Conservation (phyloP, 305 asterid genomes). For the Plantago lanceolata region DNA sequence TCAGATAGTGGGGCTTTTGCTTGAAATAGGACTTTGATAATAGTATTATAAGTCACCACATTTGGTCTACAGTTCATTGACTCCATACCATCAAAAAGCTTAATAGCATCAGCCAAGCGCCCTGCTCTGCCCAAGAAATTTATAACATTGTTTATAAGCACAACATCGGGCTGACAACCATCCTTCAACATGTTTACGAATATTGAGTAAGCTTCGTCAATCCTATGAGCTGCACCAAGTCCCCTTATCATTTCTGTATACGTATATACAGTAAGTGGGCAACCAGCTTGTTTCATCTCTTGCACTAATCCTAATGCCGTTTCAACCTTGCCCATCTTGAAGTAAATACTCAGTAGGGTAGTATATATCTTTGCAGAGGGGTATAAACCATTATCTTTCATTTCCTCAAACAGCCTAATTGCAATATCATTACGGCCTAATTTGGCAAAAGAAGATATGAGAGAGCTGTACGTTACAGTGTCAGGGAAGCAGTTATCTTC, state of each 20-base stretch:
- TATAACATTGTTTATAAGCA: slow-evolving; percentile 71
- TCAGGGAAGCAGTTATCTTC: slow-evolving; percentile 80
- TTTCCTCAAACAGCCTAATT: slow-evolving; percentile 78
- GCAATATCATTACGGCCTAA: slow-evolving; percentile 63
- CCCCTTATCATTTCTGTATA: slow-evolving; percentile 77
- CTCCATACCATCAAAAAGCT: slow-evolving; percentile 73
- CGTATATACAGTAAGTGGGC: slow-evolving; percentile 73
- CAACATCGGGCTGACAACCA: slow-evolving; percentile 81
- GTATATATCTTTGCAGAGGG: slow-evolving; percentile 85
- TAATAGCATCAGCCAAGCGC: slow-evolving; percentile 58
- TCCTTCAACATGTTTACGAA: slow-evolving; percentile 58
- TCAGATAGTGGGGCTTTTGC: slow-evolving; percentile 60
- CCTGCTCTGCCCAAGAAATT: slow-evolving; percentile 69
- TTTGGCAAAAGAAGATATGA: slow-evolving; percentile 64
- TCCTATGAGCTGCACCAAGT: slow-evolving; percentile 69
- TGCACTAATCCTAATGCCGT: slow-evolving; percentile 55
- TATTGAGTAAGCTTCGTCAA: slow-evolving; percentile 69
- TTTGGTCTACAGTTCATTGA: slow-evolving; percentile 64
- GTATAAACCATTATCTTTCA: slow-evolving; percentile 72
- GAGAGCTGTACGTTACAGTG: slow-evolving; percentile 71
- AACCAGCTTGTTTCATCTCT: slow-evolving; percentile 69
- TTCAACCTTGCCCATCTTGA: slow-evolving; percentile 57
- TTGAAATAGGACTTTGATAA: slow-evolving; percentile 66
- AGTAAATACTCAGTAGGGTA: slow-evolving; percentile 54
- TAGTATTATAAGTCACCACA: slow-evolving; percentile 82